phyloP scores from a whole-genome alignment of 768 basidiomycete genomes.

The Russula foetens region DNA sequence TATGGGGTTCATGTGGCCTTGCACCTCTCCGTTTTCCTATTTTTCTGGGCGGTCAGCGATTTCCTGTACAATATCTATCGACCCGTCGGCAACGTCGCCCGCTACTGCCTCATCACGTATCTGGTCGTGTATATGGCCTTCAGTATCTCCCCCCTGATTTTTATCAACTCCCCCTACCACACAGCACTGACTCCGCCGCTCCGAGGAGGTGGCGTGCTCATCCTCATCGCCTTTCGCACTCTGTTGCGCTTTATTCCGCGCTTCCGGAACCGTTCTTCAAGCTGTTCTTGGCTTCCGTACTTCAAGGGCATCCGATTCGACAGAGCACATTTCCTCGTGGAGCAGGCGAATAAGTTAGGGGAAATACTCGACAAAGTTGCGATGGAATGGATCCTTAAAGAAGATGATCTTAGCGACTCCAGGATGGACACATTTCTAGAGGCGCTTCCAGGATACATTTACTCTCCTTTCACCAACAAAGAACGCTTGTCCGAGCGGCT shows the following conservation, averaged over 20 bases:
- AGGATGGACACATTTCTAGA: conserved; percentile 10
- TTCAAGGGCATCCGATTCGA: conserved; percentile 2
- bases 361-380: neutral
- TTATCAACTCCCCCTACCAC: conserved; percentile 7
- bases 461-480: neutral
- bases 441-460: conserved; percentile 7
- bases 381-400: conserved; percentile 2
- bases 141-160: conserved; percentile 9
- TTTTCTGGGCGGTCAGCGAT: conserved; percentile 10
- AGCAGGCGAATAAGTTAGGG: neutral
- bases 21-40: conserved; percentile 9
- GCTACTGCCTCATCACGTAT: neutral
- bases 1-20: conserved; percentile 4
- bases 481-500: neutral
- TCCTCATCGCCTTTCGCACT: neutral
- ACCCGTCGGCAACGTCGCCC: neutral
- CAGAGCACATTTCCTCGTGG: neutral
- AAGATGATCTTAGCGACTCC: conserved; percentile 1
- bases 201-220: neutral
- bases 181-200: conserved; percentile 9
- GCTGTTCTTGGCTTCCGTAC: neutral
- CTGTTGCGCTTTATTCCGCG: neutral
- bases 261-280: neutral
- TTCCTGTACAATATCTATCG: conserved; percentile 1
- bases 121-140: neutral